A percentile compares a stretch with the other conserved stretches of the same genome.
Evolutionary conservation across 2,329 filamentous ascomycete species (phyloP).

Genomic region (Coccinonectria pachysandricola): DNA sequence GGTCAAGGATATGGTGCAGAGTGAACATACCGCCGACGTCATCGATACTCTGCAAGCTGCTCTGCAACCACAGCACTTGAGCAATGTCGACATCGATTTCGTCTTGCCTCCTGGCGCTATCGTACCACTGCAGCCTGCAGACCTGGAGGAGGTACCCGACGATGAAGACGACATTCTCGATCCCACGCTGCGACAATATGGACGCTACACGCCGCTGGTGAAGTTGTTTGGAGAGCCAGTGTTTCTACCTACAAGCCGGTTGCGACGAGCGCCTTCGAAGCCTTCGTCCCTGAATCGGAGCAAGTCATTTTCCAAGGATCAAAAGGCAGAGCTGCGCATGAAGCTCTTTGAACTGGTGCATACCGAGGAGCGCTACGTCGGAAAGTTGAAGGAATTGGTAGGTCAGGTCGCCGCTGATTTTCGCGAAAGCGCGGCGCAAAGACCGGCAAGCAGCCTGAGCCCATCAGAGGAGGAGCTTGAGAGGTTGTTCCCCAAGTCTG

Average conservation of each 20-base stretch:
- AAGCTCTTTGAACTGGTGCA: constrained; percentile 86
- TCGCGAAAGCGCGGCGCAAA: constrained; percentile 54
- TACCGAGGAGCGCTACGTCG: constrained; percentile 89
- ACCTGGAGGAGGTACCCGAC: constrained; percentile 48
- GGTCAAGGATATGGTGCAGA: constrained; percentile 71
- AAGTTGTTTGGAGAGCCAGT: constrained; percentile 73
- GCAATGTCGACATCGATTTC: constrained; percentile 79
- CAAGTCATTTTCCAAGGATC: constrained; percentile 66
- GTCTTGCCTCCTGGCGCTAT: constrained; percentile 73
- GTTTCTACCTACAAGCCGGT: constrained; percentile 75
- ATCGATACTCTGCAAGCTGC: constrained; percentile 64
- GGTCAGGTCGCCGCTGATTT: constrained; percentile 74
- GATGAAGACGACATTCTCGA: constrained; percentile 58
- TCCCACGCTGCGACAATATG: constrained; percentile 59
- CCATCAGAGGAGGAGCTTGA: constrained; percentile 63
- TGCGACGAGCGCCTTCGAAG: constrained; percentile 79
- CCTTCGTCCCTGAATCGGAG: constrained; percentile 70
- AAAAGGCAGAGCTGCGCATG: constrained; percentile 75
- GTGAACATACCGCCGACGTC: constrained; percentile 66
- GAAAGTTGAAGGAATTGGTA: constrained; percentile 76
- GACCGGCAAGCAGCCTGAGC: constrained; percentile 51
- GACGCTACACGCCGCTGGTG: constrained; percentile 65
- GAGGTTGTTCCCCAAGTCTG: constrained; percentile 68
- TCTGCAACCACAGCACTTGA: constrained; percentile 70
- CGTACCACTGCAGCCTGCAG: constrained; percentile 48